Evolutionary conservation across 31 red algal species (phyloP).

Genomic region (Odonthalia washingtoniensis): DNA sequence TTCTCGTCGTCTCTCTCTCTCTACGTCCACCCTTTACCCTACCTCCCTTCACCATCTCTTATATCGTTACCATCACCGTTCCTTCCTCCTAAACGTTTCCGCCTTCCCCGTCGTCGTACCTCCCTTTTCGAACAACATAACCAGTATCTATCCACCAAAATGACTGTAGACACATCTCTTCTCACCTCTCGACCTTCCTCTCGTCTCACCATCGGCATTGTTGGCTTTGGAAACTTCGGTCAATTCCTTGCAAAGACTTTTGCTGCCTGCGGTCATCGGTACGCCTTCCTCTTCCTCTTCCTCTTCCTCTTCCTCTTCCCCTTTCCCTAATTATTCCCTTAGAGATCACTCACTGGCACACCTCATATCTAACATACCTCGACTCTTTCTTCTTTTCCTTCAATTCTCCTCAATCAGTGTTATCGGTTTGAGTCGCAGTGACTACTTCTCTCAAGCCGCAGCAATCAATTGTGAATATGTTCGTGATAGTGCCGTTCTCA

Average conservation of each 20-base stretch:
- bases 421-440: conserved; percentile 79
- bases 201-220: conserved; percentile 80
- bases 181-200: conserved; percentile 7
- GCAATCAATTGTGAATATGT: conserved; percentile 83
- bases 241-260: conserved; percentile 94
- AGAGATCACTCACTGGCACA: no score
- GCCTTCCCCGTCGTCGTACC: no score
- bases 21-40: no score
- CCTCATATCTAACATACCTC: no score
- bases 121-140: no score
- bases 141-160: no score
- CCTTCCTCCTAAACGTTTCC: no score
- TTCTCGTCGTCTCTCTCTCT: no score
- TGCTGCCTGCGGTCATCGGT: conserved; percentile 83
- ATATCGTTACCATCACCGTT: no score
- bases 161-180: no score
- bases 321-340: background rate
- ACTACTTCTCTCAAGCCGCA: conserved; percentile 75
- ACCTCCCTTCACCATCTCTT: no score
- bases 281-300: conserved; percentile 18
- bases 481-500: conserved; percentile 46
- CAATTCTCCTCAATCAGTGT: conserved; percentile 49
- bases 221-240: conserved; percentile 99
- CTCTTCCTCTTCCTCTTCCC: background rate
- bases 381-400: background rate